Evolutionary conservation across 129 eudicot species (phyloP), one percentile per base, ranked within the genome.

Genomic region (Flaveria ramosissima): DNA sequence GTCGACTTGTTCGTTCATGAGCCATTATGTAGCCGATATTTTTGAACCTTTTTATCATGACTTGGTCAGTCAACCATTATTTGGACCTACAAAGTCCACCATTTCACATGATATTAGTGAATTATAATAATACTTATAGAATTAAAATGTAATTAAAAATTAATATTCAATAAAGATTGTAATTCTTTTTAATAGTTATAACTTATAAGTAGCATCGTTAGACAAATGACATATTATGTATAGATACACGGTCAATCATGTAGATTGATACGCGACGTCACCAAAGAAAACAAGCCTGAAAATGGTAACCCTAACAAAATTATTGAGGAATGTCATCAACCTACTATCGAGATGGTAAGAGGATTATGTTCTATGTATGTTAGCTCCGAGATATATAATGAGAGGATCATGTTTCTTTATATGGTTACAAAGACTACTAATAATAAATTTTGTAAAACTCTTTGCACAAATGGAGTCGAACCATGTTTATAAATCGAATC

Each of bases 11-110:
- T 67, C 43, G 56, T 48, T 67, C 43, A 67, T 13, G 67, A 51
- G 53, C 26, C 52, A 70, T 30, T 62, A 46, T 59, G 16, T 62
- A 72, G 82, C 77, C 77, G 66, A 78, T 71, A 71, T 71, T 30
- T 78, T 30, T 71, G 77, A 78, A 78, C 56, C 45, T 32, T 21
- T 57, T 48, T 50, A 27, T 48, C n/a, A 51, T 78, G 65, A 78
- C 83, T 61, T 62, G 26, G 77, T 71, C 72, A 61, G 72, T 61
- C 72, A 71, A 71, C 65, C 27, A 20, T 9, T 39, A 39, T 36
- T 20, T 36, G 45, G 66, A 27, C 45, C 51, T 24, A 61, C 2
- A 57, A 20, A 3, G 10, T 12, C 67, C 41, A 11, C 19, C 41
- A 23, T 61, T 61, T 24, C 17, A 61, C 15, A 24, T 23, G n/a